Evolutionary conservation across 2,329 filamentous ascomycete genomes (phyloP).

Genomic region (Xylariaceae sp.): DNA sequence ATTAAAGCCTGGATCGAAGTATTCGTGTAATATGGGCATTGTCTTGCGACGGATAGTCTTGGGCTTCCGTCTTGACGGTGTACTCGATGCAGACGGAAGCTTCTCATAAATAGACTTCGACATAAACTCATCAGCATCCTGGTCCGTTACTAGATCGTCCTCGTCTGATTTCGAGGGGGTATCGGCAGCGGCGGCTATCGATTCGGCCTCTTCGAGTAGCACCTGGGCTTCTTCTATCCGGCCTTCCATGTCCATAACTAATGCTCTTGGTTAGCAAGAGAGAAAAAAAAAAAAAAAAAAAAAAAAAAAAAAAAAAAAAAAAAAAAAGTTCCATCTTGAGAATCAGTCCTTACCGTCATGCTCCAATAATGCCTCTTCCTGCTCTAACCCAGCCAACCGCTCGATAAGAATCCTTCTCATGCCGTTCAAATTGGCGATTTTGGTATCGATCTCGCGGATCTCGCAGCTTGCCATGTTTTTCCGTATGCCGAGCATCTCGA

Average conservation of each 20-base stretch:
- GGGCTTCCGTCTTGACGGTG: slow-evolving; percentile 54
- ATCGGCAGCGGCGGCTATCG: slow-evolving; percentile 53
- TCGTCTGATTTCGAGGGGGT: slow-evolving; percentile 55
- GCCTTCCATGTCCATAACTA: slow-evolving; percentile 65
- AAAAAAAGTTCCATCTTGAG: neutral
- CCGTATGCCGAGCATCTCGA: slow-evolving; percentile 88
- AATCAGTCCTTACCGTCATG: slow-evolving; percentile 68
- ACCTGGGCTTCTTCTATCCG: slow-evolving; percentile 65
- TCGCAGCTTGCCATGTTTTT: slow-evolving; percentile 98
- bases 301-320: no score
- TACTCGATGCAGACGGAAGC: slow-evolving; percentile 61
- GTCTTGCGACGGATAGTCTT: slow-evolving; percentile 73
- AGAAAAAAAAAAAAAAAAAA: no score
- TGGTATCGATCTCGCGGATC: slow-evolving; percentile 95
- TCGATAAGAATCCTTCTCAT: slow-evolving; percentile 94
- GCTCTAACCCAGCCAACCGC: slow-evolving; percentile 80
- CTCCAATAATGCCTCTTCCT: slow-evolving; percentile 87
- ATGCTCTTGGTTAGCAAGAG: slow-evolving; percentile 39
- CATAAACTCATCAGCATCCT: slow-evolving; percentile 74
- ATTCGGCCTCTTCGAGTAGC: slow-evolving; percentile 61
- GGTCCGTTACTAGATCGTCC: slow-evolving; percentile 55
- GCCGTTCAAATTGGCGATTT: slow-evolving; percentile 87
- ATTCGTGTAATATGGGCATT: slow-evolving; percentile 94
- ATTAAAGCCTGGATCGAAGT: slow-evolving; percentile 84
- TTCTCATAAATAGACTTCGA: slow-evolving; percentile 97